Evolutionary conservation across 495 filamentous ascomycete genomes (phyloP).

Genomic region (Umbilicaria muhlenbergii): DNA sequence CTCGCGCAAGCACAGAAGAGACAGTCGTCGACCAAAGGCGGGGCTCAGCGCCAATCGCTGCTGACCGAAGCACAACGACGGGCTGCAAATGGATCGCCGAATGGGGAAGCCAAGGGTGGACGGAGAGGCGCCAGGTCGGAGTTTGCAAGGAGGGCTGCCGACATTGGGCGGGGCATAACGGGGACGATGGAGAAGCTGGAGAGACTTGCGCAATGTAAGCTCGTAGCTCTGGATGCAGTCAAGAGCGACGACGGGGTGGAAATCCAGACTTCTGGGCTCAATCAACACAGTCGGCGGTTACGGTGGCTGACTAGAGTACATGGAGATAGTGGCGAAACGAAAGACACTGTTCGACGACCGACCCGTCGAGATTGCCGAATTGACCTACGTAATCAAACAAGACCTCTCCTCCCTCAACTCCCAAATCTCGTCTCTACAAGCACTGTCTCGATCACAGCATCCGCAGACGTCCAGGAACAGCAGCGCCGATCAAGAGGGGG

Average conservation of each 20-base stretch:
- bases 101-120: constrained; percentile 23
- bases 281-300: neutral
- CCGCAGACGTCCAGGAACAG: constrained; percentile 38
- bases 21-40: constrained; percentile 50
- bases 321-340: constrained; percentile 62
- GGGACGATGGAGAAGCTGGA: constrained; percentile 89
- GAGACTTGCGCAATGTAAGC: constrained; percentile 70
- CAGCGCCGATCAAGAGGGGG: constrained; percentile 66
- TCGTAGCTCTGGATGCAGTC: neutral
- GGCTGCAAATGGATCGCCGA: constrained; percentile 48
- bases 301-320: constrained; percentile 2
- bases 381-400: constrained; percentile 95
- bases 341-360: constrained; percentile 96
- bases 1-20: constrained; percentile 68
- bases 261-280: neutral
- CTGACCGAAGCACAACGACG: constrained; percentile 56
- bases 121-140: constrained; percentile 44
- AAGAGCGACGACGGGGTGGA: neutral
- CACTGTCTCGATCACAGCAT: constrained; percentile 55
- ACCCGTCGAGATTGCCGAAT: constrained; percentile 89
- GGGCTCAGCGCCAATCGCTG: constrained; percentile 65
- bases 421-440: constrained; percentile 68
- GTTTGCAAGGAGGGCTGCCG: constrained; percentile 77
- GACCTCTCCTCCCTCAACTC: constrained; percentile 80
- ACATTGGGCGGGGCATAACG: constrained; percentile 81